Percentiles rank a stretch among this genome's conserved stretches.
Evolutionary conservation across 2,329 filamentous ascomycete species (phyloP).

Genomic region (Dactylellina haptotyla): DNA sequence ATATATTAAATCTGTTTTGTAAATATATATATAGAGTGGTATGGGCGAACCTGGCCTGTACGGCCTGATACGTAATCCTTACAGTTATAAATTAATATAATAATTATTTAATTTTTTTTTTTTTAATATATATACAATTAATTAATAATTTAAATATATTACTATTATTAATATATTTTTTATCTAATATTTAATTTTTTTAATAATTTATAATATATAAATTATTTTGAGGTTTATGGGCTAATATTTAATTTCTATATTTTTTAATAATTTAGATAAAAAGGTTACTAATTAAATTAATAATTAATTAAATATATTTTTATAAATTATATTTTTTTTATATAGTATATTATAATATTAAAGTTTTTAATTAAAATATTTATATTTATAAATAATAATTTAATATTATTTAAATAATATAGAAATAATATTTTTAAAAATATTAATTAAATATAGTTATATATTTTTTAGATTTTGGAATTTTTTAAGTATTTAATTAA

Average conservation of each 20-base stretch:
- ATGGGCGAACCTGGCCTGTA: no score
- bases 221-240: neutral
- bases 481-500: neutral
- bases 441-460: neutral
- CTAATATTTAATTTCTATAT: conserved; percentile 13
- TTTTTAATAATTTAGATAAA: conserved; percentile 16
- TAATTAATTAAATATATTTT: no score
- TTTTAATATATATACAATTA: conserved; percentile 2
- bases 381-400: conserved; percentile 18
- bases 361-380: conserved; percentile 11
- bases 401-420: conserved; percentile 13
- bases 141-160: conserved; percentile 4
- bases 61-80: no score
- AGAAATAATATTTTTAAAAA: conserved; percentile 5
- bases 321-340: neutral
- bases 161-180: conserved; percentile 10
- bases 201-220: conserved; percentile 1
- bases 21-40: no score
- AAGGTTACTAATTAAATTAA: conserved; percentile 1
- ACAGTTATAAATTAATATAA: conserved; percentile 4
- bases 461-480: conserved; percentile 1
- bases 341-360: neutral
- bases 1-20: no score
- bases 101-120: conserved; percentile 6
- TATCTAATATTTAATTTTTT: conserved; percentile 6